Conservation (phyloP, 2,329 filamentous ascomycete species). For the Fusarium poae region DNA sequence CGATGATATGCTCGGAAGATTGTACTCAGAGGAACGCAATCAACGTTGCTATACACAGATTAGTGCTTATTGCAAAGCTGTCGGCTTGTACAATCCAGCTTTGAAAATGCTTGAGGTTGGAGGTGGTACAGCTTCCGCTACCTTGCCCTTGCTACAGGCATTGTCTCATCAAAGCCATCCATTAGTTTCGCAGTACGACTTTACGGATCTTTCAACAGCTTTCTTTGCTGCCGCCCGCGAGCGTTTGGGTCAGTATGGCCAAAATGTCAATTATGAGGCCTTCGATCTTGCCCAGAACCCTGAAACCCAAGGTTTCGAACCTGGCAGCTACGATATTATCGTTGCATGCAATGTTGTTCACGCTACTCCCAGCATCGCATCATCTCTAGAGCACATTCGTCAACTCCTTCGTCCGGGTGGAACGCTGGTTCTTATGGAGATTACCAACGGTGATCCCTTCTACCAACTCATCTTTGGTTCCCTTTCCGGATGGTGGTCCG, state of each 20-base stretch:
- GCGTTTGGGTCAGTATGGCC: conserved; percentile 44
- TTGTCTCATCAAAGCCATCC: conserved; percentile 37
- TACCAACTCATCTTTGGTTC: conserved; percentile 50
- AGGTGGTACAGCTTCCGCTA: conserved; percentile 58
- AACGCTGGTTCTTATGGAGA: conserved; percentile 49
- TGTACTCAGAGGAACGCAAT: conserved; percentile 10
- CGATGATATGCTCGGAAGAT: conserved; percentile 1
- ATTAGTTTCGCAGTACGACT: conserved; percentile 53
- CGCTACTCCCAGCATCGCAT: conserved; percentile 45
- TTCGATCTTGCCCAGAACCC: conserved; percentile 51
- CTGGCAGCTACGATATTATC: conserved; percentile 53
- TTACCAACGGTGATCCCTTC: conserved; percentile 40
- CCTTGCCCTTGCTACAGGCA: conserved; percentile 52
- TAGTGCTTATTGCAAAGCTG: not conserved
- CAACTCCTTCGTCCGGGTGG: conserved; percentile 49
- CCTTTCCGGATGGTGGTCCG: conserved; percentile 57
- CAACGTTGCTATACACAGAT: conserved; percentile 3
- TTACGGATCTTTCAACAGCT: conserved; percentile 59
- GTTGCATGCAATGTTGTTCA: conserved; percentile 52
- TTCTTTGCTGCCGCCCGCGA: conserved; percentile 56
- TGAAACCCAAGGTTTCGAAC: conserved; percentile 52
- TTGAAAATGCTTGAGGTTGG: conserved; percentile 57
- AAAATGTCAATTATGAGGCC: conserved; percentile 33
- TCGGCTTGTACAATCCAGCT: conserved; percentile 5
- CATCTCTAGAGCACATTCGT: conserved; percentile 7